These are phyloP conservation scores for Eustoma russellianum DNA, from an alignment of 257 asterid species.

Conservation along the genomic window DNA sequence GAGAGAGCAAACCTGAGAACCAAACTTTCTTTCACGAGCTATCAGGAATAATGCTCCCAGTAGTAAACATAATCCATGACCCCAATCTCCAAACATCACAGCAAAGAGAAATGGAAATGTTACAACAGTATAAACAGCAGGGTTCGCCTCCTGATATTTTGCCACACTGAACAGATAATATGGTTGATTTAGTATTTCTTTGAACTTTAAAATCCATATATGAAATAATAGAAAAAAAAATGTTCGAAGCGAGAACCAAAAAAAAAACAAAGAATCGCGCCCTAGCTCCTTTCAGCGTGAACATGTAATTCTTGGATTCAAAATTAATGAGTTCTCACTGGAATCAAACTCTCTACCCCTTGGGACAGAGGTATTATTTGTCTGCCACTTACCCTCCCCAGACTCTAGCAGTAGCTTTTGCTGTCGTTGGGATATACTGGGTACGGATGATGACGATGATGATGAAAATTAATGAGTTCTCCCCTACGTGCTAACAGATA, in stretches of 20 bases:
- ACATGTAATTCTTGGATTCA: not conserved
- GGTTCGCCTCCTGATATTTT: constrained; percentile 93
- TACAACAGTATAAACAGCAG: constrained; percentile 86
- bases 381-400: too few relatives aligned
- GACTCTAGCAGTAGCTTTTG: too few relatives aligned
- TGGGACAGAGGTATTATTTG: too few relatives aligned
- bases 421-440: too few relatives aligned
- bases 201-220: constrained; percentile 11
- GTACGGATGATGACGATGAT: too few relatives aligned
- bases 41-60: constrained; percentile 77
- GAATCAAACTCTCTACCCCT: too few relatives aligned
- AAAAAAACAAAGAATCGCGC: not conserved
- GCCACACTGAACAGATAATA: constrained; percentile 56
- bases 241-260: not conserved
- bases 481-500: too few relatives aligned
- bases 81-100: constrained; percentile 99
- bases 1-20: constrained; percentile 69
- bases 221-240: not conserved
- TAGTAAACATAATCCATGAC: constrained; percentile 91
- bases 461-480: too few relatives aligned
- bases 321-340: too few relatives aligned
- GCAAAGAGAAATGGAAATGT: constrained; percentile 99
- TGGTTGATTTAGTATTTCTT: constrained; percentile 24
- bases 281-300: not conserved
- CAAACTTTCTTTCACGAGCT: constrained; percentile 60